Percentiles rank a stretch among this genome's conserved stretches.
Evolutionary conservation across 2,329 filamentous ascomycete genomes (phyloP).

Genomic region (Fusarium penzigii): DNA sequence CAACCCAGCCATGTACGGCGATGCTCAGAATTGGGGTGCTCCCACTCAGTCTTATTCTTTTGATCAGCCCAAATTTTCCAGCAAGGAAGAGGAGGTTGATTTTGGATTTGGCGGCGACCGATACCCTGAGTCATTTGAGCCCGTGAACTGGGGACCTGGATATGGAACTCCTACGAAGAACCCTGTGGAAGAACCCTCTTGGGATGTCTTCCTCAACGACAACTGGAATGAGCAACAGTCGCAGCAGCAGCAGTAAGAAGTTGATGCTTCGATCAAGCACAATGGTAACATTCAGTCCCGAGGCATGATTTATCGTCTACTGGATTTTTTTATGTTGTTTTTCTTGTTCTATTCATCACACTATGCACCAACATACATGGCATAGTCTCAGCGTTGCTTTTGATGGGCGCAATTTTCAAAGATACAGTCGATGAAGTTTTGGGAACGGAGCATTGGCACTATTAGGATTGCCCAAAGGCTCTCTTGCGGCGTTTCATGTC

Average conservation of each 20-base stretch:
- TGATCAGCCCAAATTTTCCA: conserved; percentile 12
- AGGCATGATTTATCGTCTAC: no score
- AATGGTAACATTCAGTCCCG: no score
- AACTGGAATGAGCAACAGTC: conserved; percentile 23
- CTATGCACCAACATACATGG: no score
- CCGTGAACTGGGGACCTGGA: conserved; percentile 9
- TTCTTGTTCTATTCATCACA: no score
- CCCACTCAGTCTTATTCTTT: conserved; percentile 7
- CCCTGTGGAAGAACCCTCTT: conserved; percentile 31
- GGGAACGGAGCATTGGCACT: no score
- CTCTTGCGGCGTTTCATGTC: conserved; percentile 11
- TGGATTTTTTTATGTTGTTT: no score
- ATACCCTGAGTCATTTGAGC: conserved; percentile 13
- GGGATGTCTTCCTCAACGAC: conserved; percentile 36
- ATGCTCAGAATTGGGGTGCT: conserved; percentile 10
- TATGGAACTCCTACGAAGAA: conserved; percentile 10
- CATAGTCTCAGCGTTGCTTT: no score
- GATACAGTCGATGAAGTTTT: no score
- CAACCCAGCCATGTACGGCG: conserved; percentile 6
- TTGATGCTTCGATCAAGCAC: no score
- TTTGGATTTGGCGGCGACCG: conserved; percentile 2
- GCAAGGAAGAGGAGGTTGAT: conserved; percentile 10
- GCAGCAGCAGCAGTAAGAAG: conserved; percentile 17
- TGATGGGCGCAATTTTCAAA: no score
- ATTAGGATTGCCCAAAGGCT: conserved; percentile 17